These are phyloP conservation scores for Panaeolus cyanescens DNA, from an alignment of 768 basidiomycete genomes.

Conservation along the genomic window DNA sequence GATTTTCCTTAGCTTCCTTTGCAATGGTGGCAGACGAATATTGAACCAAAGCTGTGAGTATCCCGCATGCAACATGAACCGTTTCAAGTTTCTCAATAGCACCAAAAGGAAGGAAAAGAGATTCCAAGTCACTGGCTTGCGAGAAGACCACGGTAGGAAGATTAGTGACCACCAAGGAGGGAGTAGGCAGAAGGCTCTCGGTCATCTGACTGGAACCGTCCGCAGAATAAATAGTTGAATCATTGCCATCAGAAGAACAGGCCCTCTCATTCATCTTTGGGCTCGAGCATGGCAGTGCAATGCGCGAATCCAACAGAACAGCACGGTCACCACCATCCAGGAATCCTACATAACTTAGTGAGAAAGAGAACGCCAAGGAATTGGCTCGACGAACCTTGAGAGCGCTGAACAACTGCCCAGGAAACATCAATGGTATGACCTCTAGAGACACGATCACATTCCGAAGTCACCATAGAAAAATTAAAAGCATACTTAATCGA, in stretches of 20 bases:
- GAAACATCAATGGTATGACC: slow-evolving; percentile 80
- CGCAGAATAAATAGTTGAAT: slow-evolving; percentile 32
- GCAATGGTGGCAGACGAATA: slow-evolving; percentile 57
- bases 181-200: slow-evolving; percentile 40
- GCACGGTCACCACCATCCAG: slow-evolving; percentile 81
- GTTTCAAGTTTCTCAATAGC: slow-evolving; percentile 64
- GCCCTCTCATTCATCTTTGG: slow-evolving; percentile 23
- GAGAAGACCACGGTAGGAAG: slow-evolving; percentile 70
- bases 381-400: slow-evolving; percentile 54
- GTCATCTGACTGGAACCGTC: slow-evolving; percentile 32
- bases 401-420: slow-evolving; percentile 88
- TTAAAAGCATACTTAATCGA: slow-evolving; percentile 58
- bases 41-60: slow-evolving; percentile 63
- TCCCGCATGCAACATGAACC: slow-evolving; percentile 38
- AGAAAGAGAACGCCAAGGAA: background rate
- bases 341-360: slow-evolving; percentile 54
- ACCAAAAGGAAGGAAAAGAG: slow-evolving; percentile 76
- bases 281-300: slow-evolving; percentile 29
- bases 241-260: slow-evolving; percentile 32
- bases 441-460: slow-evolving; percentile 33
- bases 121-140: slow-evolving; percentile 65
- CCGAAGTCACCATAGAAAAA: background rate
- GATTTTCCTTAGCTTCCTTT: slow-evolving; percentile 61
- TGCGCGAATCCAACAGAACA: slow-evolving; percentile 55
- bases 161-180: slow-evolving; percentile 61